A percentile compares a stretch with the other conserved stretches of the same genome.
phyloP scores from a whole-genome alignment of 2,329 filamentous ascomycete species.

The Hypoxylon sp. region DNA sequence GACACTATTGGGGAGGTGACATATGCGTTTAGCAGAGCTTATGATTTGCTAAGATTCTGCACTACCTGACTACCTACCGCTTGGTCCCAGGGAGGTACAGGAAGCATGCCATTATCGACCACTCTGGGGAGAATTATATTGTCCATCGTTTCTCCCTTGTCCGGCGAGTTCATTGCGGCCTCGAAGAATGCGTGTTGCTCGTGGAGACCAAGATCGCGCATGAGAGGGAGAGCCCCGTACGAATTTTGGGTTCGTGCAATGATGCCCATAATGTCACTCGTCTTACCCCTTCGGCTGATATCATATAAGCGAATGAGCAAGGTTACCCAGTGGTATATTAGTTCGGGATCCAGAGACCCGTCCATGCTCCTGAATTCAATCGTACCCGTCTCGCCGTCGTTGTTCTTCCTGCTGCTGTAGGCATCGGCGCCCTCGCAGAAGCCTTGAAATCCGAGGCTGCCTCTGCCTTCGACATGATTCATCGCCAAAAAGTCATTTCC shows the following conservation, averaged over 20 bases:
- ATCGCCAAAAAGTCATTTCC: neutral
- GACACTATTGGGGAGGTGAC: neutral
- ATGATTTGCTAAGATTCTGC: neutral
- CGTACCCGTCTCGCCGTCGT: constrained; percentile 29
- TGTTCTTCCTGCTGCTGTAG: neutral
- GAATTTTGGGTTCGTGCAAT: neutral
- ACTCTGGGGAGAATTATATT: constrained; percentile 7
- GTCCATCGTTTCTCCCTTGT: neutral
- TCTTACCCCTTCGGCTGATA: constrained; percentile 16
- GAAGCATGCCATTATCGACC: neutral
- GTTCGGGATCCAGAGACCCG: constrained; percentile 19
- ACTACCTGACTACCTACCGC: no score
- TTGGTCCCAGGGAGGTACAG: neutral
- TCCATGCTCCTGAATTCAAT: constrained; percentile 31
- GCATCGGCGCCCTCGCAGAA: constrained; percentile 9
- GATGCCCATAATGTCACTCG: constrained; percentile 20
- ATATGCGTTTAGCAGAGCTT: constrained; percentile 8
- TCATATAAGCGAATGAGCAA: constrained; percentile 25
- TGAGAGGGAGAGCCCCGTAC: constrained; percentile 5
- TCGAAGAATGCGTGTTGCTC: constrained; percentile 17
- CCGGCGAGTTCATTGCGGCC: neutral
- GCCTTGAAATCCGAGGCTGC: constrained; percentile 32
- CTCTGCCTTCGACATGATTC: constrained; percentile 1
- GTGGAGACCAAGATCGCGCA: constrained; percentile 22
- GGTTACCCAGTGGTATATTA: constrained; percentile 25